Evolutionary conservation across 2,329 filamentous ascomycete genomes (phyloP), one percentile per base, ranked within the genome.

Genomic region (Fusarium nematophilum): DNA sequence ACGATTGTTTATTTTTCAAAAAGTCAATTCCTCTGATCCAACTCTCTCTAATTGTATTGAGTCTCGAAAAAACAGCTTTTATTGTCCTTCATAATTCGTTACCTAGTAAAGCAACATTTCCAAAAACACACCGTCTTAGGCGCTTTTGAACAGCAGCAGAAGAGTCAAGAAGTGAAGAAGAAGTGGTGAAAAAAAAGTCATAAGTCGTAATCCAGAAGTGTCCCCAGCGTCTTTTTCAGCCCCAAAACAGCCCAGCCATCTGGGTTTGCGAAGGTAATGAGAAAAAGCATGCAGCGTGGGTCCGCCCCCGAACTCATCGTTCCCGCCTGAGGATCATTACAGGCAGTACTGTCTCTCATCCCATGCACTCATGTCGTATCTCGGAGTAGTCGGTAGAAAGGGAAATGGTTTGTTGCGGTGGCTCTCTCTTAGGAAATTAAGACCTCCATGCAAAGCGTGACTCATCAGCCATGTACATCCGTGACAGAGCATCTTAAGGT

Each of bases 401-500:
- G 43, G 53, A 62, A 68, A 65, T n/a, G 59, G 47, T 40, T 59
- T 51, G 53, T 52, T 68, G 66, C 57, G 59, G 52, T 57, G 53
- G 61, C 43, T 66, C 57, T 64, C 42, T 59, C 57, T 57, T 51
- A 49, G 61, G 51, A 48, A 64, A 67, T 74, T 68, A 76, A 73
- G 73, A 73, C 72, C 71, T 72, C 72, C 71, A 72, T 77, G 76
- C 73, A 77, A 70, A 73, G 71, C 74, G 73, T 79, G 72, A 77
- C 74, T 79, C 76, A 75, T 79, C 72, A 78, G 74, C 74, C 76
- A 73, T 78, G 72, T 76, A 73, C 70, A 73, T 73, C 71, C 74
- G 64, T 75, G 69, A 72, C 68, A 67, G 60, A 67, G 69, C 69
- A 67, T 75, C 64, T 60, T 66, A 65, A 61, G 66, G 62, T 67